A percentile compares a stretch with the other conserved stretches of the same genome.
Conservation (phyloP, 2,329 filamentous ascomycete genomes). For the Fonsecaea nubica region DNA sequence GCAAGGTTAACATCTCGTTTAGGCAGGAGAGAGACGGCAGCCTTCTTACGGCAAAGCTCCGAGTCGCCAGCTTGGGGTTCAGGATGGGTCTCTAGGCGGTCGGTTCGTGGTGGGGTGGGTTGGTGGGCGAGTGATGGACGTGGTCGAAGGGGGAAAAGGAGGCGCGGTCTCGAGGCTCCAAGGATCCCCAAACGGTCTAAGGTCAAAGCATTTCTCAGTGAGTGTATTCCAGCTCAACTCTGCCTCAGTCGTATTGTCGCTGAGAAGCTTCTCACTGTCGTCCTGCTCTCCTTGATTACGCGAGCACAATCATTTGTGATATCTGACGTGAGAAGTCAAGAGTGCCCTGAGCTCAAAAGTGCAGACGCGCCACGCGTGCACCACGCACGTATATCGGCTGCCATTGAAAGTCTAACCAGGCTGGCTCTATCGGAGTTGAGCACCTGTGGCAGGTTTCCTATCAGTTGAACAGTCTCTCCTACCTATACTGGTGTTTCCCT, state of each 20-base stretch:
- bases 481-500: not conserved
- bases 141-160: constrained; percentile 11
- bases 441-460: constrained; percentile 12
- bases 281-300: not conserved
- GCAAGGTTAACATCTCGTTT: constrained; percentile 1
- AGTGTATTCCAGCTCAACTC: not conserved
- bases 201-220: not conserved
- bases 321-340: constrained; percentile 13
- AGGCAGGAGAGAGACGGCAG: constrained; percentile 16
- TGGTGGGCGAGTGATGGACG: constrained; percentile 3
- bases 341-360: not conserved
- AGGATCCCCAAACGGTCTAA: not conserved
- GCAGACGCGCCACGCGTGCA: not conserved
- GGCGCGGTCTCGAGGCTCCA: constrained; percentile 5
- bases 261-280: not conserved
- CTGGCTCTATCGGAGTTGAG: constrained; percentile 19
- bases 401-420: not conserved
- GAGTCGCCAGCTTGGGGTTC: constrained; percentile 14
- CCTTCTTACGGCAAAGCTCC: constrained; percentile 11
- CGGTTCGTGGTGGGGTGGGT: not conserved
- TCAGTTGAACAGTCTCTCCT: not conserved
- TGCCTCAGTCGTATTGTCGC: not conserved
- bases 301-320: not conserved
- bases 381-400: not conserved
- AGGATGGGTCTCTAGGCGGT: not conserved